Base-by-base conservation (phyloP, 2,329 filamentous ascomycete species). In the Pyrenophora seminiperda region DNA sequence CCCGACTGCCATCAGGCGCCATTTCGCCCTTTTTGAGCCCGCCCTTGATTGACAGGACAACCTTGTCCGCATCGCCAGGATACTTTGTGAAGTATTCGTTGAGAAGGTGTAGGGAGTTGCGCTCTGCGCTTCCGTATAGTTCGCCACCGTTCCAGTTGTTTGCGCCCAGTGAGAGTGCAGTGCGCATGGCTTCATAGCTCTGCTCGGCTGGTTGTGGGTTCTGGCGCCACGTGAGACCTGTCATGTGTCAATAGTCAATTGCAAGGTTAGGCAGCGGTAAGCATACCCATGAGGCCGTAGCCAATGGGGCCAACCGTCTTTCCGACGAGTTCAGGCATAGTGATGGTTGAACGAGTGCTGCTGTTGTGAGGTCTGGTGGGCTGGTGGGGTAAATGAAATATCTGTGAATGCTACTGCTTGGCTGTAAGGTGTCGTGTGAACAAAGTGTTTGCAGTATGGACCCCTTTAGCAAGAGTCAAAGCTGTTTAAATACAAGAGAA, bases 31-130 rank as follows among this genome's bases (percentile, higher is more conserved):
- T 63, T 47, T 70, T 61, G 17, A 71, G 29, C 3, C 76, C 78
- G 7, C 79, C 77, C 58, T 81, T 81, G 69, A 82, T 77, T n/a
- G 70, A 76, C 14, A 82, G 56, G 7, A 79, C 74, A n/a, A 81
- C 74, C 54, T 79, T 79, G 22, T 73, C 64, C 0, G 76, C 77
- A 56, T 82, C 78, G 29, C 74, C 73, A 5, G 80, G 79, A 54
- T 81, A 78, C 57, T 77, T 75, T 19, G 72, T 73, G 58, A 82
- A 82, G 62, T 82, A 82, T 41, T 74, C 75, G 17, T 75, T 74
- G 18, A 82, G 71, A 5, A 82, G 66, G 24, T 79, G 75, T 1
- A 81, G 70, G 9, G 73, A 76, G 61, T 80, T 81, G 54, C 67
- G 67, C 27, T 77, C 71, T 1, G 75, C 70, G 0, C 72, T 65